Conservation (phyloP, 805 yeast genomes). For the Metschnikowia henanensis region DNA sequence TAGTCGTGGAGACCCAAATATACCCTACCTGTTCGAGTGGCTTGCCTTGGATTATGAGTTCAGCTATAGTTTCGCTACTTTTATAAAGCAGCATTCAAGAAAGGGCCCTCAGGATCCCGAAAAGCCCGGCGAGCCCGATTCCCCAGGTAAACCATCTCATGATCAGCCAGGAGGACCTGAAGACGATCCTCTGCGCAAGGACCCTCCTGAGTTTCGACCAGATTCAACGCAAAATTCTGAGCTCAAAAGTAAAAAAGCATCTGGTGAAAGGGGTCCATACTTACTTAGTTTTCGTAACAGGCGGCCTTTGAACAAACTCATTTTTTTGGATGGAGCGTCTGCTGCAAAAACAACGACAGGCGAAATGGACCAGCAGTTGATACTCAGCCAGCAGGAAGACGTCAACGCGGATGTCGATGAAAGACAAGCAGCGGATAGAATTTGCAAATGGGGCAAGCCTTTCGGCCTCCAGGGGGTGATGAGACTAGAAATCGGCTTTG, state of each 20-base stretch:
- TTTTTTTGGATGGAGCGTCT: slow-evolving; percentile 65
- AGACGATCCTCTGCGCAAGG: slow-evolving; percentile 2
- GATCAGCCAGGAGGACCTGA: background rate
- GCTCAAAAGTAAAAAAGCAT: too few species aligned
- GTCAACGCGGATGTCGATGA: slow-evolving; percentile 35
- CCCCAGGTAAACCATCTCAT: slow-evolving; percentile 1
- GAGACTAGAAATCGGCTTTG: slow-evolving; percentile 61
- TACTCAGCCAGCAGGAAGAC: slow-evolving; percentile 22
- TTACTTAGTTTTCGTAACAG: slow-evolving; percentile 48
- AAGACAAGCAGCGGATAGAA: slow-evolving; percentile 44
- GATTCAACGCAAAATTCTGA: too few species aligned
- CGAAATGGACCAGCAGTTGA: slow-evolving; percentile 54
- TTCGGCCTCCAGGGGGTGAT: slow-evolving; percentile 60
- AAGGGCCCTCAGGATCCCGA: too few species aligned
- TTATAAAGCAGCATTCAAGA: background rate
- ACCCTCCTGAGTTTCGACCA: slow-evolving; percentile 2
- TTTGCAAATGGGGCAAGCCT: slow-evolving; percentile 55
- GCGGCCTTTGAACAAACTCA: slow-evolving; percentile 47
- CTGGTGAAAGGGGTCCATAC: slow-evolving; percentile 9
- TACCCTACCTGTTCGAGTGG: slow-evolving; percentile 58
- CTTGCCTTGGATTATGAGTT: slow-evolving; percentile 64
- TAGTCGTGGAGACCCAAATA: slow-evolving; percentile 38
- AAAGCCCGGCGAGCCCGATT: background rate
- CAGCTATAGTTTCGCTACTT: slow-evolving; percentile 49
- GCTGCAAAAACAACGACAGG: slow-evolving; percentile 61